phyloP scores from a whole-genome alignment of 2,329 filamentous ascomycete genomes.

The Xylaria polymorpha region DNA sequence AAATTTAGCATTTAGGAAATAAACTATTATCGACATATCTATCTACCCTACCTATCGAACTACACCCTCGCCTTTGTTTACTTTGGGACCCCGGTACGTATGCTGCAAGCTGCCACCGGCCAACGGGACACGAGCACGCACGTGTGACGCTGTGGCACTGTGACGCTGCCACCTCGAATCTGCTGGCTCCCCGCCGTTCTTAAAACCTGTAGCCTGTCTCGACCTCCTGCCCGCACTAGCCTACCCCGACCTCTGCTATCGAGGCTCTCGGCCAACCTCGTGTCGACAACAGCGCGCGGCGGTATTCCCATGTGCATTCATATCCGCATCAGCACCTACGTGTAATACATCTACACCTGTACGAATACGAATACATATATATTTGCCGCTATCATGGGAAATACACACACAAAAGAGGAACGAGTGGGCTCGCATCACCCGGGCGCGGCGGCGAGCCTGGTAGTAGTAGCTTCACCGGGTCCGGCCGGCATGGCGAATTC shows the following conservation, averaged over 20 bases:
- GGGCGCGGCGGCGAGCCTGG: slow-evolving; percentile 24
- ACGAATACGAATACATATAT: slow-evolving; percentile 4
- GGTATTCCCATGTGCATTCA: background rate
- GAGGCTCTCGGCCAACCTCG: background rate
- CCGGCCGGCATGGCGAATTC: slow-evolving; percentile 33
- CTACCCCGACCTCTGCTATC: background rate
- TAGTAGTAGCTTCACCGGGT: slow-evolving; percentile 15
- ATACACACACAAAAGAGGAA: slow-evolving; percentile 39
- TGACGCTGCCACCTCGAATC: slow-evolving; percentile 9
- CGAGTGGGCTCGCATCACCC: slow-evolving; percentile 25
- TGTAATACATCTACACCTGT: background rate
- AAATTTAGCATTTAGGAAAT: background rate
- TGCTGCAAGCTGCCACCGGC: slow-evolving; percentile 24
- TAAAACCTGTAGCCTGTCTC: slow-evolving; percentile 7
- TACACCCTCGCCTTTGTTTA: background rate
- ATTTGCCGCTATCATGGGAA: slow-evolving; percentile 32
- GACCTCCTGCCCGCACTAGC: slow-evolving; percentile 8
- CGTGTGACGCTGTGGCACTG: slow-evolving; percentile 22
- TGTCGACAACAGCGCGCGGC: background rate
- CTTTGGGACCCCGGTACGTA: background rate
- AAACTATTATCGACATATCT: background rate
- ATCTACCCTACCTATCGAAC: background rate
- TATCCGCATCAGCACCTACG: background rate
- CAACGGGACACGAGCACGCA: slow-evolving; percentile 17
- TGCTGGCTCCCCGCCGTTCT: background rate